phyloP scores from a whole-genome alignment of 2,329 filamentous ascomycete species.

The Ophiostoma piceae region DNA sequence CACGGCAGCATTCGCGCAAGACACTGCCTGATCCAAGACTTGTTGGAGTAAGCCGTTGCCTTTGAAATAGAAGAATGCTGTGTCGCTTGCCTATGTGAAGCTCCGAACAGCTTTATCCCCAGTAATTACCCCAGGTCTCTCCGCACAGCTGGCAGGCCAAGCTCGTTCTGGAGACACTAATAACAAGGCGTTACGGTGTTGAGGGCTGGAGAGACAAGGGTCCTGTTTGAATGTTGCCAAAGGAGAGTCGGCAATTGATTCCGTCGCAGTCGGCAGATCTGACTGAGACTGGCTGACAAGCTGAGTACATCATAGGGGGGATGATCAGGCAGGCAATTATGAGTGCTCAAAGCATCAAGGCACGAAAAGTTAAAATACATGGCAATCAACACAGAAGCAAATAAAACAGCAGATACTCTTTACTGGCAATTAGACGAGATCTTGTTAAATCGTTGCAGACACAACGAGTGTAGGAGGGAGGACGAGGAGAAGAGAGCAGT shows the following conservation, averaged over 20 bases:
- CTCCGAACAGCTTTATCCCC: not conserved
- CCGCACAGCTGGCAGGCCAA: not conserved
- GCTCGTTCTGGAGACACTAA: not conserved
- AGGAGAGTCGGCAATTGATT: constrained; percentile 3
- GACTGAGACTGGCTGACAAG: not conserved
- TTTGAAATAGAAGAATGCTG: constrained; percentile 4
- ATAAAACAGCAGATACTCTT: not conserved
- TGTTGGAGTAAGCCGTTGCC: not conserved
- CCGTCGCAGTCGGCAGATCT: not conserved
- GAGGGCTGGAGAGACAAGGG: not conserved
- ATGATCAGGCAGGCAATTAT: not conserved
- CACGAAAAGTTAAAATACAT: not conserved
- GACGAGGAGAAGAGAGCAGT: not conserved
- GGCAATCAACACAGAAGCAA: not conserved
- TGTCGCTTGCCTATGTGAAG: not conserved
- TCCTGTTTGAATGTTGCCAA: not conserved
- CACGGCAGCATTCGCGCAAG: not conserved
- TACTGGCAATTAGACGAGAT: not conserved
- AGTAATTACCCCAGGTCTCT: constrained; percentile 10
- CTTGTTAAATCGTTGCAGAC: not conserved
- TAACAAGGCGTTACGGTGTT: not conserved
- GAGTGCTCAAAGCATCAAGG: not conserved
- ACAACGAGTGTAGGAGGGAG: too few relatives aligned
- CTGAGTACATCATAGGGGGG: not conserved
- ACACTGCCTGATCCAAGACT: not conserved